Evolutionary conservation across 176 grass and related monocot genomes (phyloP).

Genomic region (Carex kokanica): DNA sequence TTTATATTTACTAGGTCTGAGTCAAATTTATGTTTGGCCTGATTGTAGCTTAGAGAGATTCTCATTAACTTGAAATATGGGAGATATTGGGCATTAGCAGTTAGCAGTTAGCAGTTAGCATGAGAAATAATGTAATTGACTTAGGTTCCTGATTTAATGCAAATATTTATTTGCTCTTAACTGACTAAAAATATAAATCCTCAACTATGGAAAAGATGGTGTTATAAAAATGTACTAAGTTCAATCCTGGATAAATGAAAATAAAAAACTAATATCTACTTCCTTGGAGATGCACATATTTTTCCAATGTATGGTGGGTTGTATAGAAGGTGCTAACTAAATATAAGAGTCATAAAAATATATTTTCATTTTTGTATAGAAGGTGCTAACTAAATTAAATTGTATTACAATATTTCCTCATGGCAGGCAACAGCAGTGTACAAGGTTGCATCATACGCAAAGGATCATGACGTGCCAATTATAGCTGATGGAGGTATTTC

Average conservation of each 20-base stretch:
- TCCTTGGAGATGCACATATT: not conserved
- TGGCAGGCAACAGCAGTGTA: constrained; percentile 87
- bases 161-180: no score
- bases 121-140: no score
- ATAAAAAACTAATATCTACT: not conserved
- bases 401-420: not conserved
- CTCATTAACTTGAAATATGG: not conserved
- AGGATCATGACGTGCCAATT: constrained; percentile 73
- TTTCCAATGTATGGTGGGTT: not conserved
- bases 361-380: not conserved
- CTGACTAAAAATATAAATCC: no score
- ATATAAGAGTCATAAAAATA: not conserved
- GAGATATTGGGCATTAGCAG: no score
- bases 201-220: no score
- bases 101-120: not conserved
- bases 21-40: not conserved
- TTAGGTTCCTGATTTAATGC: no score
- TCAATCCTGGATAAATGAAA: not conserved
- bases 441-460: constrained; percentile 93
- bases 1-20: not conserved
- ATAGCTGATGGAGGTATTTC: constrained; percentile 98
- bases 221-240: not conserved
- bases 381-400: not conserved
- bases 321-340: not conserved
- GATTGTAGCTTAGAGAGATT: not conserved